Conservation (phyloP, 495 filamentous ascomycete species). For the Penicillium bovifimosum region DNA sequence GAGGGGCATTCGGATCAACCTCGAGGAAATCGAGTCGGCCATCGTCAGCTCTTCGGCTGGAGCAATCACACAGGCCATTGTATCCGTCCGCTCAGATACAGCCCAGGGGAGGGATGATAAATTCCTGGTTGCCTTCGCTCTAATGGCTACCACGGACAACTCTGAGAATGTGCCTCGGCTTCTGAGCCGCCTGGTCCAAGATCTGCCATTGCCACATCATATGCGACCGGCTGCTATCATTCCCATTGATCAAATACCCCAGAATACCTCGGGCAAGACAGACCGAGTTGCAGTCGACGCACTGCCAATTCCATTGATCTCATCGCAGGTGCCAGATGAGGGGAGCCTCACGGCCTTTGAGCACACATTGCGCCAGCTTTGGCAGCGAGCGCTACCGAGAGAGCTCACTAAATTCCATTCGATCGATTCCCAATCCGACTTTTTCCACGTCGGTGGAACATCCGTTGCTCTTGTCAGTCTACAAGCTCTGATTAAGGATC, state of each 20-base stretch:
- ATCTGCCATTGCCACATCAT: conserved; percentile 39
- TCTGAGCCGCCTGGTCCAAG: neutral
- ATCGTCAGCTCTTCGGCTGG: conserved; percentile 29
- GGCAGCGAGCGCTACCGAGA: conserved; percentile 21
- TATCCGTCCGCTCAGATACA: conserved; percentile 6
- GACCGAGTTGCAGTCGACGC: conserved; percentile 29
- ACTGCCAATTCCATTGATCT: conserved; percentile 13
- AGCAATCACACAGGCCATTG: conserved; percentile 15
- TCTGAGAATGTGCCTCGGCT: neutral
- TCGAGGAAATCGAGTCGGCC: conserved; percentile 41
- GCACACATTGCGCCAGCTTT: conserved; percentile 17
- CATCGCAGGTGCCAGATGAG: neutral
- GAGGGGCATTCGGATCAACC: conserved; percentile 47
- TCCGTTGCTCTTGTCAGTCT: conserved; percentile 32
- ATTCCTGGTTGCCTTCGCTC: conserved; percentile 17
- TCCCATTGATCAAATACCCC: conserved; percentile 34
- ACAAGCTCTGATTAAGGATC: conserved; percentile 20
- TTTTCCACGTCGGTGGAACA: conserved; percentile 38
- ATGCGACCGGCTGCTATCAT: conserved; percentile 41
- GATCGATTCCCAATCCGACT: conserved; percentile 23
- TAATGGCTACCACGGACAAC: neutral
- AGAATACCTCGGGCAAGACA: conserved; percentile 37
- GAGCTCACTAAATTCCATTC: conserved; percentile 3
- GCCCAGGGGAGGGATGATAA: neutral
- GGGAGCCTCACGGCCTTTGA: conserved; percentile 5